phyloP scores from a whole-genome alignment of 371 early-diverging fungal genomes.

The Umbelopsis sp. region DNA sequence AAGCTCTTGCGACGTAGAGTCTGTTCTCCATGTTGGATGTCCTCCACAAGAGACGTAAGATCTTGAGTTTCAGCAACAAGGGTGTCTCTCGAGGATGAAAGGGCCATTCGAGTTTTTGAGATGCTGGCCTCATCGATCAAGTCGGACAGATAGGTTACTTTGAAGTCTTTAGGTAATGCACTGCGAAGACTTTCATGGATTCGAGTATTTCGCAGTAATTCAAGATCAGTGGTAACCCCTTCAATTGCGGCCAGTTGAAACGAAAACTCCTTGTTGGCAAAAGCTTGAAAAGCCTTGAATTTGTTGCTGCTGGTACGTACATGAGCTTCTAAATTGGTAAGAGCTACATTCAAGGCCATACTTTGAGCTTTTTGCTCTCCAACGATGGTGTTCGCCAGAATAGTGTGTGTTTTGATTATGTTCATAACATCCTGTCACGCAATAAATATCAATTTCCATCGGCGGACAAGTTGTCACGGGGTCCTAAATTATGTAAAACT shows the following conservation, averaged over 20 bases:
- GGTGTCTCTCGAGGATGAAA: conserved; percentile 26
- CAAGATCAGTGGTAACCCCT: conserved; percentile 30
- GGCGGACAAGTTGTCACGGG: no score
- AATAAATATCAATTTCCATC: no score
- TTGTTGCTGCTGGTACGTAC: conserved; percentile 27
- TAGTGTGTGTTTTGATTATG: conserved; percentile 43
- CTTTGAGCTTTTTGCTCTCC: conserved; percentile 57
- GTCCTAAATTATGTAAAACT: no score
- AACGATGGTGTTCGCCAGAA: conserved; percentile 47
- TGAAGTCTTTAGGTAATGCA: not conserved
- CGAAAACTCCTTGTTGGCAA: conserved; percentile 32
- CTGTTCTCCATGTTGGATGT: conserved; percentile 28
- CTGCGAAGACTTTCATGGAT: conserved; percentile 31
- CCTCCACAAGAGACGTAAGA: conserved; percentile 22
- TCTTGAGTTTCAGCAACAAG: conserved; percentile 27
- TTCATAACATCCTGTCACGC: conserved; percentile 32
- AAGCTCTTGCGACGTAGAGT: conserved; percentile 32
- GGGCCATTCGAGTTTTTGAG: conserved; percentile 20
- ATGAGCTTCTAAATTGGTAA: conserved; percentile 62
- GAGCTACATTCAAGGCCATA: conserved; percentile 62
- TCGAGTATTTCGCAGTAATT: conserved; percentile 28
- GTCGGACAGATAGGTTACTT: conserved; percentile 25
- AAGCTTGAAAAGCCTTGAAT: conserved; percentile 23
- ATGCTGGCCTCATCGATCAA: conserved; percentile 33
- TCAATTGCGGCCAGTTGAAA: conserved; percentile 29